These are phyloP conservation scores for Candida krabiensis DNA, from an alignment of 805 yeast species.

Conservation along the genomic window DNA sequence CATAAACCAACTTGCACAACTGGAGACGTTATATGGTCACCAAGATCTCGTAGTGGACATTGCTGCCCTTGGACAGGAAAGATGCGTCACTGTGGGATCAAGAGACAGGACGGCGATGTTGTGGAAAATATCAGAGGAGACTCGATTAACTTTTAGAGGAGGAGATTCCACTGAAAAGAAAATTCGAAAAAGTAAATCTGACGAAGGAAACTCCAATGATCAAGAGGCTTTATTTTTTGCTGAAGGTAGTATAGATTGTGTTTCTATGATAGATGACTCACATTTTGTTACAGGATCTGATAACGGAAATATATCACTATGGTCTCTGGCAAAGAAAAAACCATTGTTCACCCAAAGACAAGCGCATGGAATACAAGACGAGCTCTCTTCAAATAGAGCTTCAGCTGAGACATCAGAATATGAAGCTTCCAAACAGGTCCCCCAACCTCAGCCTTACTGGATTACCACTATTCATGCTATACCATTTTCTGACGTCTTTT, in stretches of 20 bases:
- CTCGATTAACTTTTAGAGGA: slow-evolving; percentile 89
- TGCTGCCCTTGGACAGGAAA: slow-evolving; percentile 76
- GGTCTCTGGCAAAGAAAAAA: slow-evolving; percentile 91
- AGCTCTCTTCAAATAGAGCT: slow-evolving; percentile 45
- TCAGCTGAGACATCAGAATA: slow-evolving; percentile 48
- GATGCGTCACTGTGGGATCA: slow-evolving; percentile 94
- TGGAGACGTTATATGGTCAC: slow-evolving; percentile 92
- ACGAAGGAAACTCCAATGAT: slow-evolving; percentile 14
- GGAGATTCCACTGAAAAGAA: slow-evolving; percentile 58
- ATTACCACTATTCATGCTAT: slow-evolving; percentile 79
- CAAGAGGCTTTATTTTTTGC: slow-evolving; percentile 40
- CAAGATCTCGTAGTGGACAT: slow-evolving; percentile 87
- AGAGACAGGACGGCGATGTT: slow-evolving; percentile 93
- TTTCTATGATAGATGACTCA: slow-evolving; percentile 87
- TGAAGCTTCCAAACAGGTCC: slow-evolving; percentile 50
- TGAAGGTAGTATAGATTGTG: slow-evolving; percentile 91
- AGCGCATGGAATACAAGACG: slow-evolving; percentile 71
- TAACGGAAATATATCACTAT: slow-evolving; percentile 84
- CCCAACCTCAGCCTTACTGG: slow-evolving; percentile 78
- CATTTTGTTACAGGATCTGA: slow-evolving; percentile 95
- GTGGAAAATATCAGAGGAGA: slow-evolving; percentile 96
- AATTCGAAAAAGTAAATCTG: slow-evolving; percentile 30
- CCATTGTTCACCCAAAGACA: slow-evolving; percentile 67
- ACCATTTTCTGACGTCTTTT: slow-evolving; percentile 80
- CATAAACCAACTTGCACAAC: slow-evolving; percentile 80